These are phyloP conservation scores for Diaporthe sp. DNA, from an alignment of 2,329 filamentous ascomycete species.

Conservation along the genomic window DNA sequence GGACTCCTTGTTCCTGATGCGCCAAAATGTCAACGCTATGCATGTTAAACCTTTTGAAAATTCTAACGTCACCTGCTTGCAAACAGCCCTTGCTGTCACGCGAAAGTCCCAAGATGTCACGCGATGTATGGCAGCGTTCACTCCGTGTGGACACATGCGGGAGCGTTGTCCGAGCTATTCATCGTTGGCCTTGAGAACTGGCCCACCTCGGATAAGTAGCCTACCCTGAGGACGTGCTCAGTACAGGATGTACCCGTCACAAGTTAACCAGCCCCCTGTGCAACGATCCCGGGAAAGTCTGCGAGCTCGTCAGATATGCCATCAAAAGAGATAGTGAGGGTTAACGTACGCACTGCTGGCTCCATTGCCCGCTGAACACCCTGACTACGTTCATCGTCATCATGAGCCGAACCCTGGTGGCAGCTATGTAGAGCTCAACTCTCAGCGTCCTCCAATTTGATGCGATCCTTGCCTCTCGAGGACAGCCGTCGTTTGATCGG, in stretches of 20 bases:
- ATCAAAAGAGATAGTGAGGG: neutral
- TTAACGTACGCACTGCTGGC: neutral
- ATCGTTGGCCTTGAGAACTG: neutral
- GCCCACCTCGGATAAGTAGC: neutral
- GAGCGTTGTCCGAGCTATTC: neutral
- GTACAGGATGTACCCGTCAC: neutral
- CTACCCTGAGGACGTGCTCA: neutral
- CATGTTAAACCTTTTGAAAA: constrained; percentile 43
- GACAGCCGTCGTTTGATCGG: neutral
- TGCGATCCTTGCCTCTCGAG: neutral
- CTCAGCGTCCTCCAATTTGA: neutral
- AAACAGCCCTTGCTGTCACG: neutral
- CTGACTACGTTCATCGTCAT: neutral
- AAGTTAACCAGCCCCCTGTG: neutral
- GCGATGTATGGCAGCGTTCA: neutral
- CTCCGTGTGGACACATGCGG: no score
- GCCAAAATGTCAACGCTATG: constrained; percentile 61
- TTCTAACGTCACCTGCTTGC: neutral
- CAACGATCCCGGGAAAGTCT: neutral
- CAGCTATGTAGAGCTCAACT: neutral
- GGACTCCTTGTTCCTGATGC: neutral
- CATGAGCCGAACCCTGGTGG: neutral
- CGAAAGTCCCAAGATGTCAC: neutral
- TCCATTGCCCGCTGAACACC: neutral
- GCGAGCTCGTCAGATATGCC: neutral